Evolutionary conservation across 2,329 filamentous ascomycete genomes (phyloP).

Genomic region (Fusarium foetens): DNA sequence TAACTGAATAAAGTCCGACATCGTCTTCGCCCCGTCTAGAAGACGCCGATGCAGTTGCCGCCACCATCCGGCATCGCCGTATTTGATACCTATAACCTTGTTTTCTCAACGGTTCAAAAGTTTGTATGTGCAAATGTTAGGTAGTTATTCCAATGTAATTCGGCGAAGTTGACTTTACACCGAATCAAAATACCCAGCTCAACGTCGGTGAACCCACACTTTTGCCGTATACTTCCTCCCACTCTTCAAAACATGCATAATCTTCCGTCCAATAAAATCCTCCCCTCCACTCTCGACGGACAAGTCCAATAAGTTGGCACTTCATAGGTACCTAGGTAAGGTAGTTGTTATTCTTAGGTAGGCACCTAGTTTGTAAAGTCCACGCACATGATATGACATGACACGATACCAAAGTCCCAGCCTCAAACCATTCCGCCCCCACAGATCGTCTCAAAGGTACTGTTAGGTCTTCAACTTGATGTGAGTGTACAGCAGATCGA

Average conservation of each 20-base stretch:
- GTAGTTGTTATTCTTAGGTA: neutral
- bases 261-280: neutral
- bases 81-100: neutral
- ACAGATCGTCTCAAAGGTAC: neutral
- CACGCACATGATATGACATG: neutral
- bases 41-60: neutral
- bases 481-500: neutral
- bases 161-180: neutral
- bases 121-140: neutral
- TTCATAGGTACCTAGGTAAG: neutral
- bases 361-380: neutral
- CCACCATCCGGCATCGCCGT: neutral
- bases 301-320: neutral
- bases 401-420: slow-evolving; percentile 3
- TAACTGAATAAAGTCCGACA: neutral
- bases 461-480: neutral
- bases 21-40: neutral
- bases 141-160: neutral
- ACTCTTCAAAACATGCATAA: neutral
- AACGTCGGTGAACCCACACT: neutral
- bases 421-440: neutral
- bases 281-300: neutral
- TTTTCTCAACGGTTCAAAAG: neutral
- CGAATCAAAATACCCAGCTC: neutral
- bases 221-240: slow-evolving; percentile 6